Conservation (phyloP, 768 basidiomycete species). For the Kwoniella europaea region DNA sequence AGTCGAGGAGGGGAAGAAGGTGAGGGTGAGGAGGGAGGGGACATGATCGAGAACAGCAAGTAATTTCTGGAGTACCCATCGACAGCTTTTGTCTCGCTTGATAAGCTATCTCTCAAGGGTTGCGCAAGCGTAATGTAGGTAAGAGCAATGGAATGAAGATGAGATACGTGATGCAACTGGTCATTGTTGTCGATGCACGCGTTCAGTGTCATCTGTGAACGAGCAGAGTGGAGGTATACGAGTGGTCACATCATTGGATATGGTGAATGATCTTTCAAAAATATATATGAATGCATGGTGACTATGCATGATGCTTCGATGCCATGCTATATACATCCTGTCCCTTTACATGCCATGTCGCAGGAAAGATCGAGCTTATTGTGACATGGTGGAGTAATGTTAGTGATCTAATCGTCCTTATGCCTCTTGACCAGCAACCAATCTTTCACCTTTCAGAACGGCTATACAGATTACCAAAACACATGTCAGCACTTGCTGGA, state of each 20-base stretch:
- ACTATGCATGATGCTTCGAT: background rate
- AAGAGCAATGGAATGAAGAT: background rate
- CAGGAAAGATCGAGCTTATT: no score
- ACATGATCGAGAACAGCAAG: background rate
- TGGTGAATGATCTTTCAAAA: background rate
- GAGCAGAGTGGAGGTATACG: background rate
- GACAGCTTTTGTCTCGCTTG: no score
- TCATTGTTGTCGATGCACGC: background rate
- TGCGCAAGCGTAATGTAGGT: no score
- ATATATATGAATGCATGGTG: background rate
- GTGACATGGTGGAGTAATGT: no score
- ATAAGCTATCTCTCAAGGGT: no score
- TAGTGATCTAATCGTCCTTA: background rate
- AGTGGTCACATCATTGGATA: background rate
- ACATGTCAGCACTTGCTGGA: background rate
- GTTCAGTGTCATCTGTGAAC: background rate
- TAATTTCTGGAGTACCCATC: no score
- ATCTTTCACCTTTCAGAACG: slow-evolving; percentile 45
- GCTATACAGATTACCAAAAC: slow-evolving; percentile 14
- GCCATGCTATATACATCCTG: background rate
- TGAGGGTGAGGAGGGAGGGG: background rate
- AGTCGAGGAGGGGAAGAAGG: background rate
- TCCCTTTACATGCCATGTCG: background rate
- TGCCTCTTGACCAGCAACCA: slow-evolving; percentile 46
- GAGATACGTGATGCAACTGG: background rate